Base-by-base conservation (phyloP, 2,329 filamentous ascomycete species). In the Xylariaceae sp. region DNA sequence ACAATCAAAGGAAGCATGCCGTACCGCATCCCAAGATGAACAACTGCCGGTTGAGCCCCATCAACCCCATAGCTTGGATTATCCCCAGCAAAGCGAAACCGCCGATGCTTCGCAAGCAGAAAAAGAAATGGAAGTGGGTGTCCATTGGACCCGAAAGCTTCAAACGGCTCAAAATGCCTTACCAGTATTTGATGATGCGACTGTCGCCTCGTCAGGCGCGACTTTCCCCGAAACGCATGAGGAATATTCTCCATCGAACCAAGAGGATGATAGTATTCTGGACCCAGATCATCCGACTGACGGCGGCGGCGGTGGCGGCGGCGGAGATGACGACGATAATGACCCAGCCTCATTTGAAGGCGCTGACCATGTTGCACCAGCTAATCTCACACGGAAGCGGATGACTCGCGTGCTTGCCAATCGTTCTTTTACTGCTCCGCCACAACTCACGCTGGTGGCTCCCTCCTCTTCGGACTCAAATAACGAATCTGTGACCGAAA, bases 391-490 rank as follows among this genome's bases (percentile, higher is more conserved):
- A 47, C 68, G 54, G 48, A 67, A 66, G 50, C 62, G 62, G 47
- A 61, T 60, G 63, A 65, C 52, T 51, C 68, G 59, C 47, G 67
- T 62, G 54, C 62, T 61, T 41, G 66, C 68, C 41, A 67, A 68
- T 49, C 70, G 71, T 49, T 69, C 70, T 6, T 66, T 67, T 42
- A 72, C 68, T 37, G 67, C 71, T 30, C 70, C 76, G 32, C 67
- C 73, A 12, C 71, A 77, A 16, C 63, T 78, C 15, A 72, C 72
- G 6, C 52, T 77, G 6, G 64, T 74, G 37, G 70, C 72, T 8
- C 74, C 75, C 39, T 65, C 74, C 16, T 71, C 75, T 19, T 72
- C 74, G 9, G 66, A 65, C 50, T 45, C 61, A 37, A 63, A 47
- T n/a, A 39, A 41, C 40, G 51, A 43, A 13, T 40, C 21, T 36